Percentiles rank a stretch among this genome's conserved stretches.
Evolutionary conservation across 805 yeast genomes (phyloP).

Genomic region (Tetrapisispora phaffii): DNA sequence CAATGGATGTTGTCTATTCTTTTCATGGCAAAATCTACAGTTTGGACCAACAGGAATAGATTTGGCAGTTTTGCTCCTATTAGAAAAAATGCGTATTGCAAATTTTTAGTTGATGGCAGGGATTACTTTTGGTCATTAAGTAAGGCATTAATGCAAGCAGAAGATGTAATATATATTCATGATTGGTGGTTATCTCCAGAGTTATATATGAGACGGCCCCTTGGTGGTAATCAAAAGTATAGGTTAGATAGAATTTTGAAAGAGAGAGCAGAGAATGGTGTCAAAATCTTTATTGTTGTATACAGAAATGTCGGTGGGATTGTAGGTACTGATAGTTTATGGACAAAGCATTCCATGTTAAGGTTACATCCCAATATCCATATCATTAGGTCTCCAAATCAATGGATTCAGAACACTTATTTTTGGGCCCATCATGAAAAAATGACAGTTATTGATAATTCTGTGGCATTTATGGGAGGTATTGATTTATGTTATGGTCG

Average conservation of each 20-base stretch:
- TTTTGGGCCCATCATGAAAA: constrained; percentile 99
- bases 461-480: constrained; percentile 88
- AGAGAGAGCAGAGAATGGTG: constrained; percentile 89
- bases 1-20: constrained; percentile 70
- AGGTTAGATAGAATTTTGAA: constrained; percentile 81
- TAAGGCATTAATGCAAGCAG: constrained; percentile 85
- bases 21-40: constrained; percentile 54
- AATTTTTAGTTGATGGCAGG: constrained; percentile 94
- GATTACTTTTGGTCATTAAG: constrained; percentile 96
- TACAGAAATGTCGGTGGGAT: constrained; percentile 91
- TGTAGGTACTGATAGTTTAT: constrained; percentile 85
- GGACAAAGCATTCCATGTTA: constrained; percentile 88
- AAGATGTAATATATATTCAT: constrained; percentile 85
- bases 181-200: constrained; percentile 99
- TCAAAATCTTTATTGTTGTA: constrained; percentile 81
- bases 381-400: constrained; percentile 91
- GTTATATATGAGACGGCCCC: constrained; percentile 83
- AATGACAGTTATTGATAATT: constrained; percentile 73
- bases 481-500: constrained; percentile 93
- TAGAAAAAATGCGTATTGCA: constrained; percentile 75
- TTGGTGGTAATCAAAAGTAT: constrained; percentile 90
- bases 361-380: constrained; percentile 79
- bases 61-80: constrained; percentile 92
- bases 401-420: constrained; percentile 79
- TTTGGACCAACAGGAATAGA: constrained; percentile 67